A percentile compares a stretch with the other conserved stretches of the same genome.
Conservation (phyloP, 1,139 yeast genomes). For the Debaryomyces singareniensis region DNA sequence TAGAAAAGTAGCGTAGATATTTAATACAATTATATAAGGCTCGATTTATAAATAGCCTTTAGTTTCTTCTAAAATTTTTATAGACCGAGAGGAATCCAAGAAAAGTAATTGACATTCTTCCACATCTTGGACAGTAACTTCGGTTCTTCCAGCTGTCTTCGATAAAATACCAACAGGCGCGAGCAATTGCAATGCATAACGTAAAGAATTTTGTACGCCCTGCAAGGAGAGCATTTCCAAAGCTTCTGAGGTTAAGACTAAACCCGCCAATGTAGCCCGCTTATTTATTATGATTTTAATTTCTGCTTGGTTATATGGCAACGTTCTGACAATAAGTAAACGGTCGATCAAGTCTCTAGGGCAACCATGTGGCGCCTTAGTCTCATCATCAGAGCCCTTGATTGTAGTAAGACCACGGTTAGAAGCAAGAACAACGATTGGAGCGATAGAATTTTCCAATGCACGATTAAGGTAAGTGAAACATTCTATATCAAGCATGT, state of each 20-base stretch:
- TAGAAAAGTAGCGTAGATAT: constrained; percentile 5
- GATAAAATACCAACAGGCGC: constrained; percentile 89
- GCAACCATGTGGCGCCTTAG: constrained; percentile 87
- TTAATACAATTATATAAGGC: constrained; percentile 1
- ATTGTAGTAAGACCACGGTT: constrained; percentile 91
- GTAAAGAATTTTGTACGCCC: constrained; percentile 71
- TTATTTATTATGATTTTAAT: constrained; percentile 75
- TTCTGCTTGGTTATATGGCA: constrained; percentile 81
- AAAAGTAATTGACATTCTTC: constrained; percentile 84
- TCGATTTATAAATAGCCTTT: constrained; percentile 44
- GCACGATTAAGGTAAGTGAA: constrained; percentile 94
- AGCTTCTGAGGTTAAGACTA: constrained; percentile 60
- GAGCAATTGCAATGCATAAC: constrained; percentile 86
- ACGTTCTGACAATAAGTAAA: constrained; percentile 81
- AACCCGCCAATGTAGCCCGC: constrained; percentile 70
- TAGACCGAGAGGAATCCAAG: constrained; percentile 84
- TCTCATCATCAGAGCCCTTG: constrained; percentile 77
- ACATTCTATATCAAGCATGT: constrained; percentile 94
- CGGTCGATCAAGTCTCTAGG: constrained; percentile 95
- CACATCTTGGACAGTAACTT: constrained; percentile 64
- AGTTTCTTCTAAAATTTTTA: constrained; percentile 59
- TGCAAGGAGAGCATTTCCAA: constrained; percentile 64
- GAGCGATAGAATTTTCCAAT: constrained; percentile 85
- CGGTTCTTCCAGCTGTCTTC: constrained; percentile 63
- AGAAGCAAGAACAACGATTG: constrained; percentile 90